Percentiles rank a stretch among this genome's conserved stretches.
These are phyloP conservation scores for Talaromyces sp. DNA, from an alignment of 2,329 filamentous ascomycete genomes.

Conservation along the genomic window DNA sequence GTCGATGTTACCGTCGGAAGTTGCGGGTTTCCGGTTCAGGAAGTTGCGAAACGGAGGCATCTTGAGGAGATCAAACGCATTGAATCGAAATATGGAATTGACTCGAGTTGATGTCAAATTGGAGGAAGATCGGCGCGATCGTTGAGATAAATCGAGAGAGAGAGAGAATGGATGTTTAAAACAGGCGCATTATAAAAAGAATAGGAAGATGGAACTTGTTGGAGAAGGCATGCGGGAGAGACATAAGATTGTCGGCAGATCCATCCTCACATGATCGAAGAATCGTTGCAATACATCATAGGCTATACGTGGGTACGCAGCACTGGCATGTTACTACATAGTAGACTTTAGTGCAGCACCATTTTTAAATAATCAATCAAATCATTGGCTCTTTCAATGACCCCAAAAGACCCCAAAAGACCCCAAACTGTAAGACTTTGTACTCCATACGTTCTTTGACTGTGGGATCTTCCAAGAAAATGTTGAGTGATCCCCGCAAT, in stretches of 20 bases:
- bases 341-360: background rate
- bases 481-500: background rate
- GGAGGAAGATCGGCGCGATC: background rate
- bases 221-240: conserved; percentile 3
- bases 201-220: background rate
- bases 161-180: background rate
- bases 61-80: conserved; percentile 21
- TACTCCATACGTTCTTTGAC: background rate
- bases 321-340: background rate
- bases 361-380: background rate
- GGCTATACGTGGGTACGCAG: background rate
- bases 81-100: background rate
- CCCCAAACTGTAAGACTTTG: background rate
- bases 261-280: conserved; percentile 27
- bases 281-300: conserved; percentile 7
- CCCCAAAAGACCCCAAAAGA: background rate
- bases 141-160: background rate
- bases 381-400: background rate
- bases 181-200: background rate
- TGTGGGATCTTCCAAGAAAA: background rate
- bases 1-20: conserved; percentile 28
- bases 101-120: background rate
- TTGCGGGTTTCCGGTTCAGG: conserved; percentile 60
- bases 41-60: conserved; percentile 71
- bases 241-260: conserved; percentile 7